Percentiles rank a stretch among this genome's conserved stretches.
Conservation (phyloP, 208 protist genomes). For the Crithidia expoeki region DNA sequence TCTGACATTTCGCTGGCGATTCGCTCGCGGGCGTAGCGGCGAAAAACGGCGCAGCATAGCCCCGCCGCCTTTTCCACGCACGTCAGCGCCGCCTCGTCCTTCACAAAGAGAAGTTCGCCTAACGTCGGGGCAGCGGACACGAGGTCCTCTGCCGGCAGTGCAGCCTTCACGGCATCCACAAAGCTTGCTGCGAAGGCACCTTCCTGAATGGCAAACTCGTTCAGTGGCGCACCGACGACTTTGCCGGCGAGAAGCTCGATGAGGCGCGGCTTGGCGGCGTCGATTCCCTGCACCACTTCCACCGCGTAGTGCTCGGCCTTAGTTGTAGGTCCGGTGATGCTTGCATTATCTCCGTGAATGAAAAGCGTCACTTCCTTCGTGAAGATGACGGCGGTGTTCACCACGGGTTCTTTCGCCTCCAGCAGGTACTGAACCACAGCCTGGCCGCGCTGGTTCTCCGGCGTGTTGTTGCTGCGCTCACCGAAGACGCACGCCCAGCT, state of each 20-base stretch:
- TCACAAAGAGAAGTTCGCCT: slow-evolving; percentile 84
- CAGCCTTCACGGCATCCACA: slow-evolving; percentile 31
- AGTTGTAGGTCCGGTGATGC: slow-evolving; percentile 25
- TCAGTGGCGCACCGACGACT: slow-evolving; percentile 58
- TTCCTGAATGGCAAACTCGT: slow-evolving; percentile 81
- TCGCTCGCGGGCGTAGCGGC: slow-evolving; percentile 62
- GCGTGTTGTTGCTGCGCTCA: slow-evolving; percentile 55
- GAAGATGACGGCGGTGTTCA: slow-evolving; percentile 63
- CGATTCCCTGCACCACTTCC: slow-evolving; percentile 13
- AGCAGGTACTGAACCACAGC: slow-evolving; percentile 85
- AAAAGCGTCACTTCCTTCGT: slow-evolving; percentile 43
- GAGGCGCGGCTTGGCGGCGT: slow-evolving; percentile 19
- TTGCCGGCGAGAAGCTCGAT: slow-evolving; percentile 36
- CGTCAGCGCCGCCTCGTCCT: slow-evolving; percentile 71
- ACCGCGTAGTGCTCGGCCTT: slow-evolving; percentile 23
- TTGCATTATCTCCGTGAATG: slow-evolving; percentile 37
- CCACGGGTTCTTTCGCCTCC: slow-evolving; percentile 40
- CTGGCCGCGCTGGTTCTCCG: slow-evolving; percentile 86
- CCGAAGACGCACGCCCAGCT: slow-evolving; percentile 73
- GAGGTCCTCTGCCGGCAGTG: slow-evolving; percentile 33
- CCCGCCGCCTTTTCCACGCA: slow-evolving; percentile 76
- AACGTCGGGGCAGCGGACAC: slow-evolving; percentile 68
- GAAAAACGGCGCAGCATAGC: slow-evolving; percentile 81
- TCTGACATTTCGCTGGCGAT: slow-evolving; percentile 63
- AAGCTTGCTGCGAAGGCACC: slow-evolving; percentile 61